Conservation (phyloP, 164 flowering plant genomes). For the Aristolochia fimbriata region DNA sequence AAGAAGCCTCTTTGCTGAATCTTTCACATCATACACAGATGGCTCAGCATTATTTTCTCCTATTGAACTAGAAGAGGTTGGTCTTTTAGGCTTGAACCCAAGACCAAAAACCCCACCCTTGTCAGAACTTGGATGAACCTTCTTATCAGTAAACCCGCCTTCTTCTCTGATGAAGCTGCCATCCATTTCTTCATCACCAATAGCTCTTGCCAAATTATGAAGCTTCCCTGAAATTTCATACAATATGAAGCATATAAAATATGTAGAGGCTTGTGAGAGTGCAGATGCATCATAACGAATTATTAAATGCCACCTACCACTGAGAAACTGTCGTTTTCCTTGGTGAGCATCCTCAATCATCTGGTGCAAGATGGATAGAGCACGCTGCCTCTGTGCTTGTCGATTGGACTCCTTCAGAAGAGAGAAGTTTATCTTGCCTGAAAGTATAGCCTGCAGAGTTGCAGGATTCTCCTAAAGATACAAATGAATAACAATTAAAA, state of each 20-base stretch:
- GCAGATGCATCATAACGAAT: too few relatives aligned
- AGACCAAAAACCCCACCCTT: conserved; percentile 80
- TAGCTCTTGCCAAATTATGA: conserved; percentile 94
- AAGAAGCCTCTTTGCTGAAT: conserved; percentile 62
- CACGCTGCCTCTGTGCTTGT: conserved; percentile 88
- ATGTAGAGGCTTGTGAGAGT: too few relatives aligned
- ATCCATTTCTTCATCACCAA: conserved; percentile 88
- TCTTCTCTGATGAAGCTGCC: conserved; percentile 39
- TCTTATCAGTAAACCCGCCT: conserved; percentile 31
- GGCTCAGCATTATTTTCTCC: conserved; percentile 37
- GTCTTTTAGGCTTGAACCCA: conserved; percentile 54
- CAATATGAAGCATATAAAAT: conserved; percentile 3
- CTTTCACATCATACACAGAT: conserved; percentile 54
- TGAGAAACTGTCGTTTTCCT: conserved; percentile 95
- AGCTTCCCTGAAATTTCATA: conserved; percentile 64
- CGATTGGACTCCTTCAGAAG: conserved; percentile 49
- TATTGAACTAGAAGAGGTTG: conserved; percentile 22
- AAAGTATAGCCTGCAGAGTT: conserved; percentile 54
- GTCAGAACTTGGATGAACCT: conserved; percentile 28
- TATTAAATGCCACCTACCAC: conserved; percentile 36
- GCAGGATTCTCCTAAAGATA: conserved; percentile 56
- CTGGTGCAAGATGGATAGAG: conserved; percentile 87
- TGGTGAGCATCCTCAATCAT: conserved; percentile 99
- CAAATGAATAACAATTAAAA: neutral
- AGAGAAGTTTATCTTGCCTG: conserved; percentile 44